phyloP scores from a whole-genome alignment of 75 land plant genomes.

The Larix kaempferi region DNA sequence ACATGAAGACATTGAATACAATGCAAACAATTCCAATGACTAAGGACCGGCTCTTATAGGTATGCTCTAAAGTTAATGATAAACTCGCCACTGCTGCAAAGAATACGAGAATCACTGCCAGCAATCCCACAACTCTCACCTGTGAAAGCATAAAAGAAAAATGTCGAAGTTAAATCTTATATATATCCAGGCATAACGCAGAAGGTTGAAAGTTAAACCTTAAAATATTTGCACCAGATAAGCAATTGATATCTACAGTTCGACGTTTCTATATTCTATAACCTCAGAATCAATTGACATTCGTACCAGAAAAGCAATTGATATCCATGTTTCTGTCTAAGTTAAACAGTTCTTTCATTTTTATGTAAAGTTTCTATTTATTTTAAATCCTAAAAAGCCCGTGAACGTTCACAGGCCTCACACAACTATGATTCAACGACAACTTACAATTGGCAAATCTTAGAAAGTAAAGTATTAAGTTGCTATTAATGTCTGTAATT shows the following conservation, averaged over 20 bases:
- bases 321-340: too few relatives aligned
- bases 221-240: neutral
- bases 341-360: too few relatives aligned
- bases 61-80: constrained; percentile 17
- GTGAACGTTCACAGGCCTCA: too few relatives aligned
- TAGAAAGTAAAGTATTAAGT: too few relatives aligned
- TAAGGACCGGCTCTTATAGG: constrained; percentile 27
- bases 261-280: too few relatives aligned
- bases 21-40: constrained; percentile 43
- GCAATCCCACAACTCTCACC: constrained; percentile 6
- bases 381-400: too few relatives aligned
- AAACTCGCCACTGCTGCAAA: constrained; percentile 16
- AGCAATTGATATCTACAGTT: neutral
- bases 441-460: too few relatives aligned
- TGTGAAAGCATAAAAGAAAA: neutral
- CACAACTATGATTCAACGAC: too few relatives aligned
- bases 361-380: too few relatives aligned
- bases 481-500: too few relatives aligned
- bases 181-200: neutral
- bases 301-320: too few relatives aligned
- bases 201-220: neutral
- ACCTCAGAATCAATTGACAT: too few relatives aligned
- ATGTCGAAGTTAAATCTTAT: neutral
- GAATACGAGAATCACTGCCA: constrained; percentile 18
- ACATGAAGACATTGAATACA: constrained; percentile 39